Base-by-base conservation (phyloP, 352 stramenopile genomes). In the Pythium sp. region DNA sequence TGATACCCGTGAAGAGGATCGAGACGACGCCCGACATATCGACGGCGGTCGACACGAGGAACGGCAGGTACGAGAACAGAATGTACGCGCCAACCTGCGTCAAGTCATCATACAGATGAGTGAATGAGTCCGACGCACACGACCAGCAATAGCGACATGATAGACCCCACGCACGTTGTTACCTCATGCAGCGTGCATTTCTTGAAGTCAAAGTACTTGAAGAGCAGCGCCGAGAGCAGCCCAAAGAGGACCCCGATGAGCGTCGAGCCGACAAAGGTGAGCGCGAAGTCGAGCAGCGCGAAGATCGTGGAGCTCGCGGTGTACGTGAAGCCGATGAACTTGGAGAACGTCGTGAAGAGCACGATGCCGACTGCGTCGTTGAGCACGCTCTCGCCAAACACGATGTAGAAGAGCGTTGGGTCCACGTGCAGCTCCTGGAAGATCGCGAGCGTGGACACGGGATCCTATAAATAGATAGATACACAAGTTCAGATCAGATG, bases 291-390 rank as follows among this genome's bases (percentile, higher is more conserved):
- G 47, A 98, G 72, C 28, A 92, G 78, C 22, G 89, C 90, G n/a
- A 93, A 83, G 26, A 93, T 68, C 71, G 89, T 86, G 41, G 87
- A 83, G 36, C 80, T 80, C 66, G 86, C 80, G 49, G 83, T 85
- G 72, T 97, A 90, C n/a, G 92, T 86, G 62, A 91, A 87, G 5
- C 87, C 89, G 34, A 98, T 91, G 70, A 98, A 97, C 67, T 97
- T 93, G 20, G 87, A 85, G 71, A 97, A 97, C 9, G 92, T 94
- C 58, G 94, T 86, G 71, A 98, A 98, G 11, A 98, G 74, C 46
- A 95, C 95, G 64, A 98, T 96, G 7, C 82, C 87, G 22, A 98
- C 89, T 3, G 94, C 94, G 67, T 98, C 95, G 73, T 98, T 98
- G 38, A 98, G 76, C 38, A 94, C 96, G 57, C 84, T 97, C 78